Evolutionary conservation across 2,329 filamentous ascomycete species (phyloP), one percentile per base, ranked within the genome.

Genomic region (Lachnellula subtilissima): DNA sequence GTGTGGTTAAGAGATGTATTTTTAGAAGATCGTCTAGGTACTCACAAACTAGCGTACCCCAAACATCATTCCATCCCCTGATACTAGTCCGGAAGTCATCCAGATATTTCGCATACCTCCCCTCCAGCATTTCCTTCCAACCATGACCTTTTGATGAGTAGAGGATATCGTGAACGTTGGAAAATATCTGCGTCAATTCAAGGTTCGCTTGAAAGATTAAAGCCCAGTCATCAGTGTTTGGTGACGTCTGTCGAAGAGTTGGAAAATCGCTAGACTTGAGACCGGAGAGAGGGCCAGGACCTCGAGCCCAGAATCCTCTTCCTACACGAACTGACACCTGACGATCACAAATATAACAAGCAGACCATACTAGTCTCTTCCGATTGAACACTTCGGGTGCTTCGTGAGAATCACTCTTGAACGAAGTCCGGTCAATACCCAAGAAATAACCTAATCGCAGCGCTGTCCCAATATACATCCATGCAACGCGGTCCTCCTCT

Each of bases 381-480:
- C 86, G 80, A 61, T 81, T 80, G 64, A 84, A 81, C 19, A 79
- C 75, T 28, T 79, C 77, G 8, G 83, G 78, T 54, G 83, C 82
- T n/a, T 77, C 77, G 11, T 80, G 78, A 45, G 79, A 76, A 39
- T 84, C 80, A 35, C 82, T 79, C 45, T 82, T 77, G 62, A 89
- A 85, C 0, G 84, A 84, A 19, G 86, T 88, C 57, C 84, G 78
- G 66, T 90, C 87, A 17, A 90, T 75, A 1, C 83, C 83, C 15
- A 89, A 80, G 50, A 87, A 87, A 67, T 89, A 89, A 0, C 82
- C 86, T 2, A 88, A 80, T 6, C 87, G 79, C 6, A 90, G 72
- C 3, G 87, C 87, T 19, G 86, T 78, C 1, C 87, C 87, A 5
- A 89, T 85, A 63, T 89, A 84, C 86, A 89, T 89, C 87, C 87